These are phyloP conservation scores for Bruguiera sexangula DNA, from an alignment of 345 rosid genomes.

Conservation along the genomic window DNA sequence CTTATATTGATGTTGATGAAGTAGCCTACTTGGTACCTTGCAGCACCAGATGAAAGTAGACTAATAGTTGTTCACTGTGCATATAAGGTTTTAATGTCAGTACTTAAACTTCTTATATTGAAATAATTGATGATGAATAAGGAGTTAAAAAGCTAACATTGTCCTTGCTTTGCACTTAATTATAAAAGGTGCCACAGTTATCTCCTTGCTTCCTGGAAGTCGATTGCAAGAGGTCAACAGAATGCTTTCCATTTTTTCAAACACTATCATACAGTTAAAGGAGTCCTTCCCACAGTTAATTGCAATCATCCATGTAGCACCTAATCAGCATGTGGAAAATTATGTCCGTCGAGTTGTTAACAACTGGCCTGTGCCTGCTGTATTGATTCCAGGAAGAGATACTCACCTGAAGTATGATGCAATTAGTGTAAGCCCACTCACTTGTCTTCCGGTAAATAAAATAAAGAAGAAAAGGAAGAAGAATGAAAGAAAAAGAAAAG, in stretches of 20 bases:
- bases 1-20: background rate
- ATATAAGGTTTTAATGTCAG: background rate
- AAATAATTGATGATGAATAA: background rate
- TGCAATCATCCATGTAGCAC: conserved; percentile 66
- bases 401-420: conserved; percentile 65
- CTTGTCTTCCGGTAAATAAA: background rate
- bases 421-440: conserved; percentile 54
- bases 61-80: background rate
- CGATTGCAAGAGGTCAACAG: conserved; percentile 84
- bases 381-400: conserved; percentile 66
- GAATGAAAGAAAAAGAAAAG: background rate
- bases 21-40: background rate
- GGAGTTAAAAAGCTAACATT: background rate
- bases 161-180: conserved; percentile 6
- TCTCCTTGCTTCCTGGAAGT: conserved; percentile 89
- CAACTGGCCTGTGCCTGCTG: conserved; percentile 75
- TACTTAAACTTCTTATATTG: background rate
- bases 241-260: conserved; percentile 78
- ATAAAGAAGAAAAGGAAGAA: too few relatives aligned
- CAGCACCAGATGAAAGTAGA: too few relatives aligned
- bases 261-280: conserved; percentile 49
- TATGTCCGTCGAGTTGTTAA: conserved; percentile 32
- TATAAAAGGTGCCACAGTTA: conserved; percentile 54
- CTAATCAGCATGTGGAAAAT: conserved; percentile 65
- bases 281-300: conserved; percentile 45